Conservation (phyloP, 1,284 basidiomycete species). For the Somion occarium region DNA sequence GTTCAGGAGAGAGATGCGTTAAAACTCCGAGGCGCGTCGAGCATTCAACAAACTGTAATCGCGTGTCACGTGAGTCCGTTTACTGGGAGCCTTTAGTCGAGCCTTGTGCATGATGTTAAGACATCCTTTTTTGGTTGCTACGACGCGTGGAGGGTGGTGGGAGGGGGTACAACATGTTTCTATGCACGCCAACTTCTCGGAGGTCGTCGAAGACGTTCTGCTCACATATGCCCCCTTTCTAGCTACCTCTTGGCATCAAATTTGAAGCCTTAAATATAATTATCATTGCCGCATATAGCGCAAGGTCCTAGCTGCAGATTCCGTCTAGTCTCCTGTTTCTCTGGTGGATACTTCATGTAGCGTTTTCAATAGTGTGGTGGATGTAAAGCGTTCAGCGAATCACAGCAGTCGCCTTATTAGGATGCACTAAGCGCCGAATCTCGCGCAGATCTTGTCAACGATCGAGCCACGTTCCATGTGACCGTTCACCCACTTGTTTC, state of each 20-base stretch:
- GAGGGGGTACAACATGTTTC: not conserved
- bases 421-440: conserved; percentile 38
- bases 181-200: not conserved
- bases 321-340: too few species aligned
- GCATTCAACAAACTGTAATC: conserved; percentile 46
- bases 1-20: conserved; percentile 48
- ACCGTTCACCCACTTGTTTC: conserved; percentile 6
- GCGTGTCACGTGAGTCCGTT: conserved; percentile 33
- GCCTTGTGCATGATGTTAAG: conserved; percentile 11
- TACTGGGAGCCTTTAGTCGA: conserved; percentile 17
- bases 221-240: not conserved
- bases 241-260: not conserved
- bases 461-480: conserved; percentile 20
- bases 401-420: conserved; percentile 32
- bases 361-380: not conserved
- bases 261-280: not conserved
- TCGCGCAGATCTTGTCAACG: conserved; percentile 26
- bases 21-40: conserved; percentile 54
- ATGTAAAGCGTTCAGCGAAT: conserved; percentile 21
- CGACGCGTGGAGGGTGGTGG: not conserved
- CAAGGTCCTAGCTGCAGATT: too few species aligned
- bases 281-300: not conserved
- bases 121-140: not conserved
- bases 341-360: not conserved
- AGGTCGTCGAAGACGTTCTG: not conserved